Base-by-base conservation (phyloP, 768 basidiomycete genomes). In the Mycena rosella region DNA sequence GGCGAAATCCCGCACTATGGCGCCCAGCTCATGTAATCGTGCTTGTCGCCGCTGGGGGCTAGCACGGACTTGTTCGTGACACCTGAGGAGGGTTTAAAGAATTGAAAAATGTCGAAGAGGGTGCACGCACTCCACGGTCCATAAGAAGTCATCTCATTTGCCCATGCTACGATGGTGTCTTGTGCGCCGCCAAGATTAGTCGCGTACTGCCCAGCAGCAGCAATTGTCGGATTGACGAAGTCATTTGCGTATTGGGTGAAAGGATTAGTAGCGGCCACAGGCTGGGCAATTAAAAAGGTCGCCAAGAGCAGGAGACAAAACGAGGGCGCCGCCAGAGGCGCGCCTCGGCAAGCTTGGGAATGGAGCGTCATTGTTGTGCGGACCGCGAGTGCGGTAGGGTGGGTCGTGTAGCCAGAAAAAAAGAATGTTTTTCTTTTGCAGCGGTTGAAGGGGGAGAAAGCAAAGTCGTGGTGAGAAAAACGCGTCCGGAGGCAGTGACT, bases 11-110 rank as follows among this genome's bases (percentile, higher is more conserved):
- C 88, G 60, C 75, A 91, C 90, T 91, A 91, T 47, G 90, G 90
- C 15, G 89, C 87, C 87, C 88, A 90, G 73, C 89, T 90, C 85
- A 91, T 83, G 72, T 89, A 91, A 72, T 91, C 89, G 67, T 89
- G 87, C 36, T 81, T 81, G 72, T 88, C 80, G 1, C 86, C 86
- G 20, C 85, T 84, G 7, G 87, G 87, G 2, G 89, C 81, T 5
- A 78, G 73, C 32, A 84, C 79, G 13, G 81, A 74, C 73, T 88
- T 88, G 73, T 77, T 78, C 49, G 80, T 86, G 18, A 89, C 89
- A 59, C 80, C 88, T 89, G 64, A n/a, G 63, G 24, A n/a, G 29
- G 60, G 18, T 20, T 38, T 54, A 49, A 54, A 49, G 30, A 40
- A 24, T 27, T 10, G 2, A 26, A 6, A 48, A n/a, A 48, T 11